phyloP scores from a whole-genome alignment of 805 yeast genomes.

The Saccharomycopsis oosterbeekiorum region DNA sequence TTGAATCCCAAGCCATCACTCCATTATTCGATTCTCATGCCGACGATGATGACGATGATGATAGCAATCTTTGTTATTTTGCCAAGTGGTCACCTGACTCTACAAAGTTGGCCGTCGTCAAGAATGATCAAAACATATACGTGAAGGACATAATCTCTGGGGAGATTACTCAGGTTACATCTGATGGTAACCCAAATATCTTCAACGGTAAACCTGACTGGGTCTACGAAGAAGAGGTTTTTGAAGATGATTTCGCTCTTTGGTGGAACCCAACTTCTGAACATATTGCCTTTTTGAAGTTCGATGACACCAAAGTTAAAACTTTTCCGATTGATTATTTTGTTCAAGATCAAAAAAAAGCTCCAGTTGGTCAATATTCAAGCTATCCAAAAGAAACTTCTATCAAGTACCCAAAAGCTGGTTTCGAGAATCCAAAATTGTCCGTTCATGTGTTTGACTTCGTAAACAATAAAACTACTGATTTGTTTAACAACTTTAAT shows the following conservation, averaged over 20 bases:
- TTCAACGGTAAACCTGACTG: slow-evolving; percentile 71
- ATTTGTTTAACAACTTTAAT: slow-evolving; percentile 34
- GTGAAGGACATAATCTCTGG: slow-evolving; percentile 23
- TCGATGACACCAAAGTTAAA: slow-evolving; percentile 53
- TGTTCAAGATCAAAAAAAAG: slow-evolving; percentile 24
- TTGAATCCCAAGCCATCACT: slow-evolving; percentile 22
- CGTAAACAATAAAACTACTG: slow-evolving; percentile 25
- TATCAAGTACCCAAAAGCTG: slow-evolving; percentile 68
- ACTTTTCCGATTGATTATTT: slow-evolving; percentile 27
- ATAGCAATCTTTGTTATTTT: slow-evolving; percentile 25
- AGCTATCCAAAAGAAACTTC: slow-evolving; percentile 38
- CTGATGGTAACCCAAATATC: slow-evolving; percentile 42
- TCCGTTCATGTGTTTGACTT: slow-evolving; percentile 36
- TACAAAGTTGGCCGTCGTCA: slow-evolving; percentile 50
- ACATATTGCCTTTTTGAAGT: slow-evolving; percentile 41
- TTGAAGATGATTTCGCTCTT: slow-evolving; percentile 44
- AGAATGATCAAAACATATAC: slow-evolving; percentile 58
- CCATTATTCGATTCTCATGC: slow-evolving; percentile 15
- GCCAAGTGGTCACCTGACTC: slow-evolving; percentile 76
- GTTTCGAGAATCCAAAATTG: slow-evolving; percentile 48
- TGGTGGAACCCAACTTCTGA: slow-evolving; percentile 70
- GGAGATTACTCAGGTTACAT: slow-evolving; percentile 30
- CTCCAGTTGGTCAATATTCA: slow-evolving; percentile 18
- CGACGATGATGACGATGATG: background rate
- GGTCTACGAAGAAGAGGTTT: slow-evolving; percentile 79